Conservation (phyloP, 176 grass and related monocot genomes). For the Oryza brachyantha region DNA sequence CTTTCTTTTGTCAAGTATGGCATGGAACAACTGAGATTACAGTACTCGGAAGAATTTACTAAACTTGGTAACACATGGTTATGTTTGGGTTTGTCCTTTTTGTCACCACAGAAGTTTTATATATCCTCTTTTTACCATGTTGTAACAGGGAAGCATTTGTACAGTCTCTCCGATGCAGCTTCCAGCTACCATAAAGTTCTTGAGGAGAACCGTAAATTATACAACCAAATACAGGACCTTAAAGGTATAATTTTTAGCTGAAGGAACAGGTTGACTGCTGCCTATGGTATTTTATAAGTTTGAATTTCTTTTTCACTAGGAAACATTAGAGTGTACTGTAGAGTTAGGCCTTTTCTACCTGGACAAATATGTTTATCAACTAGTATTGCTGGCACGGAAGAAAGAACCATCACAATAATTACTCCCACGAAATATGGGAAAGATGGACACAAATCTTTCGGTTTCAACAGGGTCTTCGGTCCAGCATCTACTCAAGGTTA, state of each 20-base stretch:
- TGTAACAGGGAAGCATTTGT: slow-evolving; percentile 65
- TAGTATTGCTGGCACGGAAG: slow-evolving; percentile 66
- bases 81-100: slow-evolving; percentile 5
- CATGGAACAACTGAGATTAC: slow-evolving; percentile 65
- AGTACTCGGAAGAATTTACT: slow-evolving; percentile 56
- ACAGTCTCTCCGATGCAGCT: slow-evolving; percentile 56
- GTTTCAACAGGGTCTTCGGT: slow-evolving; percentile 79
- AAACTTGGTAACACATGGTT: slow-evolving; percentile 62
- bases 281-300: not conserved
- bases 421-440: slow-evolving; percentile 82
- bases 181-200: slow-evolving; percentile 83
- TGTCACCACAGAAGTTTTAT: not conserved
- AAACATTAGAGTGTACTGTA: slow-evolving; percentile 86
- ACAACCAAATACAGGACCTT: slow-evolving; percentile 93
- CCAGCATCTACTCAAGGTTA: slow-evolving; percentile 78
- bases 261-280: slow-evolving; percentile 13
- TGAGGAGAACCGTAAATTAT: slow-evolving; percentile 92
- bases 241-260: slow-evolving; percentile 57
- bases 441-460: slow-evolving; percentile 78
- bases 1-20: slow-evolving; percentile 63
- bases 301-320: not conserved
- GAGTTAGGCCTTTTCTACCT: slow-evolving; percentile 76
- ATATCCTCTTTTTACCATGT: not conserved
- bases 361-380: slow-evolving; percentile 42
- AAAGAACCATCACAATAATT: slow-evolving; percentile 66